phyloP scores from a whole-genome alignment of 371 early-diverging fungal genomes.

The Mucor plumbeus region DNA sequence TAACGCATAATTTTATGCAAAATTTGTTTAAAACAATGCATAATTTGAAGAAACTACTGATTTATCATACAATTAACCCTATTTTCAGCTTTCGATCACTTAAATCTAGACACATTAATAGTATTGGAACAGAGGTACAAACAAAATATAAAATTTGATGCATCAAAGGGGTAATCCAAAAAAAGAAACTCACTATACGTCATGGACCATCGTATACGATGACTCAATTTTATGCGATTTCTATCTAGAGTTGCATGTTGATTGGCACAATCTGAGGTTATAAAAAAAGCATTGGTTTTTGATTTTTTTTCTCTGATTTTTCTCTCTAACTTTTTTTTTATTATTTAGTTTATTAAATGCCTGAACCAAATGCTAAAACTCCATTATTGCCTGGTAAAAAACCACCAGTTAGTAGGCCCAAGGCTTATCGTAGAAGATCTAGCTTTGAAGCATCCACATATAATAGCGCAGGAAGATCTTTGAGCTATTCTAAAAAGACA shows the following conservation, averaged over 20 bases:
- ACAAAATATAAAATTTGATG: too few species aligned
- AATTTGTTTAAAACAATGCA: too few species aligned
- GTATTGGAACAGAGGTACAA: too few species aligned
- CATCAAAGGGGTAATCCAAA: too few species aligned
- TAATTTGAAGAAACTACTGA: too few species aligned
- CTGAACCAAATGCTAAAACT: slow-evolving; percentile 28
- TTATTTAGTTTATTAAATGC: slow-evolving; percentile 13
- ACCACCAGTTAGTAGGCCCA: slow-evolving; percentile 36
- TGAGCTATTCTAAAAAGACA: slow-evolving; percentile 20
- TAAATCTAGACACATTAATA: too few species aligned
- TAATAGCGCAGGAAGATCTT: slow-evolving; percentile 24
- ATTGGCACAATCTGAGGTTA: neutral
- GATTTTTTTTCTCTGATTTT: slow-evolving; percentile 3
- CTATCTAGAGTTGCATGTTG: neutral
- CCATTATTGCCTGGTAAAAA: slow-evolving; percentile 28
- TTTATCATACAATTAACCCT: too few species aligned
- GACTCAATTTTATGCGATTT: slow-evolving; percentile 3
- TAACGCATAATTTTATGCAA: too few species aligned
- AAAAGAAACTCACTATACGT: neutral
- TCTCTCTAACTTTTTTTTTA: slow-evolving; percentile 9
- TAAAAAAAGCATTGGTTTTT: neutral
- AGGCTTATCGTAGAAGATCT: slow-evolving; percentile 26
- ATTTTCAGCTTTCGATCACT: too few species aligned
- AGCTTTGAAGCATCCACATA: slow-evolving; percentile 35
- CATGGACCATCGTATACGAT: neutral